Evolutionary conservation across 2,329 filamentous ascomycete species (phyloP), one percentile per base, ranked within the genome.

Genomic region (Aspergillus candidus): DNA sequence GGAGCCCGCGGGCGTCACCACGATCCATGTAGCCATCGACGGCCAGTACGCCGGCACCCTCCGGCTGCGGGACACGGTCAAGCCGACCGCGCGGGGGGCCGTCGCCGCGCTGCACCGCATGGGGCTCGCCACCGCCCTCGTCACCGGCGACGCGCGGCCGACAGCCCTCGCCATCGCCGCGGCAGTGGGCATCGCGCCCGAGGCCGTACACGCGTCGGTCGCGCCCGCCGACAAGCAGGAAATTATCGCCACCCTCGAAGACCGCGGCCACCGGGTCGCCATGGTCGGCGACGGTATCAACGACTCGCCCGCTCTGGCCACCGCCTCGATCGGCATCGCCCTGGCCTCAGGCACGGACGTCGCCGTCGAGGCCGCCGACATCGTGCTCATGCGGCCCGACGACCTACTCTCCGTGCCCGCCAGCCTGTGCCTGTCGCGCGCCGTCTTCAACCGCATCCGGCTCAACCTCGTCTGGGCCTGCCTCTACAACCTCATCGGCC

Each of bases 251-350:
- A 72, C 84, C 42, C 77, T 97, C 13, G 88, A 96, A 69, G 72
- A 75, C 0, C 67, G 75, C 40, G 88, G 88, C 48, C 79, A 89
- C 56, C 74, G 85, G 39, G 88, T 97, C 18, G 93, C 88, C 54
- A 98, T 98, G 93, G 90, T 97, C 11, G 90, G 93, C 41, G 93
- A 98, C 65, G 93, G 93, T 34, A 96, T 98, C 77, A 98, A 98
- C 68, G 93, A 98, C 71, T 95, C 89, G 0, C 93, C 93, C 0
- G 93, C 93, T 1, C 80, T 98, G 10, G 93, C 89, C 0, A 94
- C 89, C 0, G 90, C 93, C 10, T 83, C 94, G 55, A 82, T 97
- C 22, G 93, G 93, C 51, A 95, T 98, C 54, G 90, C 90, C 46
- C 88, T 98, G 67, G 79, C 88, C 4, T 89, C 84, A 6, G 93